Conservation (phyloP, 1,284 basidiomycete species). For the Marasmius oreades region DNA sequence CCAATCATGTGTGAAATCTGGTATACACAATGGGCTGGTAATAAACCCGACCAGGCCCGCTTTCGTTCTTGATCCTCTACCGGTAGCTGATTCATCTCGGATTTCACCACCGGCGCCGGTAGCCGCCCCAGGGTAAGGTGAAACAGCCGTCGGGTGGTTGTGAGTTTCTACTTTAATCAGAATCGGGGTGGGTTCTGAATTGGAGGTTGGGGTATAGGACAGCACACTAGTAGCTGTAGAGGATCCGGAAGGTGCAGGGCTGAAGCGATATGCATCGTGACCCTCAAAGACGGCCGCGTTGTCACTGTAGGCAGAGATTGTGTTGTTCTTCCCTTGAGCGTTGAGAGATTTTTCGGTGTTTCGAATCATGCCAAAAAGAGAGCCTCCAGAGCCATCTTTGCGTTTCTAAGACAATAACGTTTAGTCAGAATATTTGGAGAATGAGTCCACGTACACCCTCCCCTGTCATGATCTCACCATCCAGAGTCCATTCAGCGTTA, state of each 20-base stretch:
- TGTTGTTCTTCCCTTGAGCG: slow-evolving; percentile 64
- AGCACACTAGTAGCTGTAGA: slow-evolving; percentile 27
- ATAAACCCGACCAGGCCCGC: slow-evolving; percentile 94
- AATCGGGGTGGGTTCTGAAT: slow-evolving; percentile 79
- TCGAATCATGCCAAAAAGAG: slow-evolving; percentile 97
- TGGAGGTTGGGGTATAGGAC: slow-evolving; percentile 48
- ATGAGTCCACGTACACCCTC: neutral
- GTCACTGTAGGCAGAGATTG: slow-evolving; percentile 97
- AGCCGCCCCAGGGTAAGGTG: slow-evolving; percentile 95
- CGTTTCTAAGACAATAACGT: neutral
- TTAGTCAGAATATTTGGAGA: neutral
- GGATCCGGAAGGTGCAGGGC: slow-evolving; percentile 41
- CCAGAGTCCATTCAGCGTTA: slow-evolving; percentile 95
- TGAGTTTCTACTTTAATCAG: slow-evolving; percentile 99
- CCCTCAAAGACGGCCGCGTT: slow-evolving; percentile 96
- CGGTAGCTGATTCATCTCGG: slow-evolving; percentile 95
- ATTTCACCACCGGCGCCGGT: slow-evolving; percentile 99
- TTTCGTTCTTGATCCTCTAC: slow-evolving; percentile 94
- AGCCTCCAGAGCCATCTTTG: slow-evolving; percentile 41
- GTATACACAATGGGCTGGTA: slow-evolving; percentile 91
- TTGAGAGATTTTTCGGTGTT: slow-evolving; percentile 75
- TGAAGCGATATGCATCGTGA: slow-evolving; percentile 76
- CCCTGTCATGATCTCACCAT: slow-evolving; percentile 49
- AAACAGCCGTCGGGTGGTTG: slow-evolving; percentile 98
- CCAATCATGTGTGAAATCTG: slow-evolving; percentile 87